These are phyloP conservation scores for Sideroxylon spinosum DNA, from an alignment of 179 eudicot species.

Conservation along the genomic window DNA sequence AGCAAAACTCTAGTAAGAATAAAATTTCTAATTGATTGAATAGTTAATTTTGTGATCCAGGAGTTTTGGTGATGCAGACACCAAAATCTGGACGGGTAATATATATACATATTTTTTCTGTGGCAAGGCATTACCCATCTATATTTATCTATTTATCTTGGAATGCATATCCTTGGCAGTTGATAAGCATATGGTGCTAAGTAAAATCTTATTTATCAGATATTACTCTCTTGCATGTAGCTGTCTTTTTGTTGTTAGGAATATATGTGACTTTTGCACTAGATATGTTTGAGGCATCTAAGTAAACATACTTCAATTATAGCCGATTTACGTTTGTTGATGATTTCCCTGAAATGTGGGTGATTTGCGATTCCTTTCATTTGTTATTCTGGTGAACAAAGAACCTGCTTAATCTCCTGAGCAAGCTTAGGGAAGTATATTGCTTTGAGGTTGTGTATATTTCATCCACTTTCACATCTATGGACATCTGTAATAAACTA, in stretches of 20 bases:
- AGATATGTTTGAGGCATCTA: not conserved
- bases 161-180: not conserved
- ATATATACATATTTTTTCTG: not conserved
- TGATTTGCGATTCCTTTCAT: not conserved
- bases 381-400: not conserved
- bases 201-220: not conserved
- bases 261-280: not conserved
- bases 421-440: not conserved
- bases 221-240: not conserved
- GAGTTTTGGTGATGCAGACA: not conserved
- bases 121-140: not conserved
- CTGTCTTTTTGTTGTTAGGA: not conserved
- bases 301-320: not conserved
- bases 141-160: not conserved
- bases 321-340: not conserved
- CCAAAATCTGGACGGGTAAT: not conserved
- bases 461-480: not conserved
- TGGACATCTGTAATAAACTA: not conserved
- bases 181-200: not conserved
- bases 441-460: not conserved
- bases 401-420: slow-evolving; percentile 4
- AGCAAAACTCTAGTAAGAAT: too few species aligned
- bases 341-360: not conserved
- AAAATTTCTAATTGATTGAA: too few species aligned
- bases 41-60: not conserved